Evolutionary conservation across 106 monocot genomes (phyloP), one percentile per base, ranked within the genome.

Genomic region (Allium fistulosum): DNA sequence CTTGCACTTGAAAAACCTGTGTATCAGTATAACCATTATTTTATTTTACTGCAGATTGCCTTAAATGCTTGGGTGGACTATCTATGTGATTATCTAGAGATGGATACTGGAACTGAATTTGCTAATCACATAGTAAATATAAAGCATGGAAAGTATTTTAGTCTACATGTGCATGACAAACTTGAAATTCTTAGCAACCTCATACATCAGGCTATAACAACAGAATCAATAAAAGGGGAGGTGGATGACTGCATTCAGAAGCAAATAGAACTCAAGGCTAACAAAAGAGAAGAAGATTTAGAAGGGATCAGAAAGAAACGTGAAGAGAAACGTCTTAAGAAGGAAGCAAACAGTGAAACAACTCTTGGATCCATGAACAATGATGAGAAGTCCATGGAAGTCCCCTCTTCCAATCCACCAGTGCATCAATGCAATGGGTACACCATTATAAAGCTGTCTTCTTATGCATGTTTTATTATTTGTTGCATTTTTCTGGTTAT

Each of bases 61-160:
- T 17, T 64, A 18, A 64, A 63, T 22, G 22, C n/a, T 46, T 73
- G 72, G 72, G 16, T 62, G 11, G 51, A 63, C 45, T 73, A 73
- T 56, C 28, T 73, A 10, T 73, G 72, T 56, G 72, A 73, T 61
- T 73, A 53, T 26, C 17, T 73, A 55, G 72, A 73, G 27, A 45
- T 73, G 48, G 55, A 55, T 6, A 56, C 27, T 51, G 14, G 17
- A 64, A 46, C 63, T 10, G 48, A 73, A 48, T 11, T 55, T 53
- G 12, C 26, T 17, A 10, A 64, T 53, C 63, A 73, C 27, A 11
- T 47, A 13, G 6, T 11, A 9, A 73, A 16, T 27, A 55, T 63
- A 63, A 73, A 64, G 63, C 8, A 7, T 48, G 63, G 72, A 45
- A 53, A 45, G 7, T 73, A 73, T 47, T 8, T 26, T 73, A 45